These are phyloP conservation scores for Ilex aquifolium DNA, from an alignment of 257 asterid genomes.

Conservation along the genomic window DNA sequence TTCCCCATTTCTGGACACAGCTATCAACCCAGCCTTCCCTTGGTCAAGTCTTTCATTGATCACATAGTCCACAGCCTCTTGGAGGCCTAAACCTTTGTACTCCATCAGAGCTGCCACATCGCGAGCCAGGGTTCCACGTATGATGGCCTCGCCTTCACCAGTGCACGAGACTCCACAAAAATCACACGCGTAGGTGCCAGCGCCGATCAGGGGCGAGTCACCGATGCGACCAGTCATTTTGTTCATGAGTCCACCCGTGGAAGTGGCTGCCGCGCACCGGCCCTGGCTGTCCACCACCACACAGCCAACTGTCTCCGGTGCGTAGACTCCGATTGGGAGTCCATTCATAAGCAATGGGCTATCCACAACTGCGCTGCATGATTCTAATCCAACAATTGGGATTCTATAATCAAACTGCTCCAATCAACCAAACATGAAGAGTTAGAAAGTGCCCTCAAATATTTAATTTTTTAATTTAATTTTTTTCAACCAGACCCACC, in stretches of 20 bases:
- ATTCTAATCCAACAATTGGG: conserved; percentile 44
- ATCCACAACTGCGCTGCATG: conserved; percentile 46
- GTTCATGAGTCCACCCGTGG: conserved; percentile 97
- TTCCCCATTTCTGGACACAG: conserved; percentile 77
- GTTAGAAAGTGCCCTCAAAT: too few relatives aligned
- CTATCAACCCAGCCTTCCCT: conserved; percentile 86
- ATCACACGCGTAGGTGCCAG: conserved; percentile 79
- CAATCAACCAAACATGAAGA: neutral
- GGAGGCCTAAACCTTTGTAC: conserved; percentile 68
- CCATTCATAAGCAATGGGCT: conserved; percentile 77
- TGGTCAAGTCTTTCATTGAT: conserved; percentile 57
- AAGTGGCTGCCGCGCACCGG: conserved; percentile 90
- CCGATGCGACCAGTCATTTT: conserved; percentile 84
- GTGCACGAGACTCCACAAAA: conserved; percentile 91
- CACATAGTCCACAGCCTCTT: conserved; percentile 79
- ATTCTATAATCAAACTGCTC: conserved; percentile 74
- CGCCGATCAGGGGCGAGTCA: conserved; percentile 88
- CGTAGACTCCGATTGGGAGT: conserved; percentile 69
- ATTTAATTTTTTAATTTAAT: too few relatives aligned
- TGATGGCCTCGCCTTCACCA: conserved; percentile 96
- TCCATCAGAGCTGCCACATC: conserved; percentile 98
- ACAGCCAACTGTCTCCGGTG: conserved; percentile 94
- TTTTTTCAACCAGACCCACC: too few relatives aligned
- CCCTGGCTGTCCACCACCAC: conserved; percentile 86
- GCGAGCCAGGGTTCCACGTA: conserved; percentile 90